Conservation (phyloP, 2,329 filamentous ascomycete genomes). For the Xylaria sp. region DNA sequence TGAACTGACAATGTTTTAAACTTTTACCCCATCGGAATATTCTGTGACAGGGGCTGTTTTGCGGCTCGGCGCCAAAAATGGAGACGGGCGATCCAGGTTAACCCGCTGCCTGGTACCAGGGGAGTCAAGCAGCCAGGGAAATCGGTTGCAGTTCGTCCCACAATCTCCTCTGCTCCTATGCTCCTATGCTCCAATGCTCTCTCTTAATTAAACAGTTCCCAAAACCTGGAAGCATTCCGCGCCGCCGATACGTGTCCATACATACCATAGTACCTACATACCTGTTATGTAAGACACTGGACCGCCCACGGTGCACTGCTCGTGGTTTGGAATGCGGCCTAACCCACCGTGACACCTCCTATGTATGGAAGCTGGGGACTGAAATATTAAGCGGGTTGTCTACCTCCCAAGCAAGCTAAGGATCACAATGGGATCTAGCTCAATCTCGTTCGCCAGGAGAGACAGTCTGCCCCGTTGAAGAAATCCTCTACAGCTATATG, state of each 20-base stretch:
- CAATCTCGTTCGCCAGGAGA: too few relatives aligned
- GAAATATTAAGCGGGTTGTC: not conserved
- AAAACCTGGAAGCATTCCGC: not conserved
- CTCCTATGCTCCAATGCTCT: too few relatives aligned
- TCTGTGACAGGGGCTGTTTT: conserved; percentile 4
- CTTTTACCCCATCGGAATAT: conserved; percentile 10
- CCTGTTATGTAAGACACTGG: not conserved
- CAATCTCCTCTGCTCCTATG: not conserved
- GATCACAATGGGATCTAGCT: not conserved
- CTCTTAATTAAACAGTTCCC: too few relatives aligned
- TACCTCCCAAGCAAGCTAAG: conserved; percentile 1
- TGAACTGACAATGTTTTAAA: not conserved
- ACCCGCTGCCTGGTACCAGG: not conserved
- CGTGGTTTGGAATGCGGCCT: not conserved
- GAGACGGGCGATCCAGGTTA: conserved; percentile 5
- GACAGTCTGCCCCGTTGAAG: too few relatives aligned
- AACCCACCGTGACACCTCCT: conserved; percentile 4
- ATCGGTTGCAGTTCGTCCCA: not conserved
- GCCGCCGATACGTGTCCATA: not conserved
- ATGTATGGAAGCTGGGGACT: not conserved
- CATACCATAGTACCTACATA: not conserved
- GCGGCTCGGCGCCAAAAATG: conserved; percentile 18
- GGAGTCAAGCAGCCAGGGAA: too few relatives aligned
- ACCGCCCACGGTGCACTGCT: not conserved
- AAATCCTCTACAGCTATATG: too few relatives aligned